Percentiles rank a stretch among this genome's conserved stretches.
phyloP scores from a whole-genome alignment of 257 asterid genomes.

The Voacanga thouarsii region DNA sequence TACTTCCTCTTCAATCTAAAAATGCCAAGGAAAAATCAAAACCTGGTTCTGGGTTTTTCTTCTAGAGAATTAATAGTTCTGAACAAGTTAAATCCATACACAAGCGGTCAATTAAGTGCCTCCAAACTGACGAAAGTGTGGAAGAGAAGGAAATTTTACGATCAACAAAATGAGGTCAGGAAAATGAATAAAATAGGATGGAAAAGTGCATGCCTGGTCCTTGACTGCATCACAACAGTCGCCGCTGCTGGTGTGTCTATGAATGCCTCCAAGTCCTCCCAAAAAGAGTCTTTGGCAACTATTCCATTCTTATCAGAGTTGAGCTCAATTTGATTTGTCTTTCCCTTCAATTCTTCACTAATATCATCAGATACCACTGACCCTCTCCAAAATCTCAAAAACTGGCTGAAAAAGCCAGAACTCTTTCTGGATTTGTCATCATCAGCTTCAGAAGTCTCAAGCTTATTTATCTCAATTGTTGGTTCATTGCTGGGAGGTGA shows the following conservation, averaged over 20 bases:
- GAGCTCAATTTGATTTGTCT: slow-evolving; percentile 20
- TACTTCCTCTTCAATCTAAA: background rate
- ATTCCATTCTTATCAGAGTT: slow-evolving; percentile 26
- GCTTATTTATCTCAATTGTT: slow-evolving; percentile 16
- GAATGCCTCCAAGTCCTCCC: slow-evolving; percentile 63
- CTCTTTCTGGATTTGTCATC: slow-evolving; percentile 24
- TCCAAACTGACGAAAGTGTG: background rate
- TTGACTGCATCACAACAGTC: slow-evolving; percentile 44
- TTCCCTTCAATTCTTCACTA: slow-evolving; percentile 26
- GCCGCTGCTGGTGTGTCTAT: slow-evolving; percentile 46
- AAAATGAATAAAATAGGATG: slow-evolving; percentile 9
- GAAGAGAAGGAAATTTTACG: background rate
- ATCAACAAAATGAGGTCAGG: background rate
- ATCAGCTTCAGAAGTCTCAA: slow-evolving; percentile 21
- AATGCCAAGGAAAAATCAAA: background rate
- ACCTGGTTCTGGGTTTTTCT: background rate
- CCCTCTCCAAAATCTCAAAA: slow-evolving; percentile 41
- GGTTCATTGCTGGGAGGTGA: slow-evolving; percentile 42
- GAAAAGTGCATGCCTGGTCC: slow-evolving; percentile 50
- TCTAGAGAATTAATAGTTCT: background rate
- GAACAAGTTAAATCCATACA: background rate
- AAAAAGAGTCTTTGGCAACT: slow-evolving; percentile 54
- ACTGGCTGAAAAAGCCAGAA: slow-evolving; percentile 26
- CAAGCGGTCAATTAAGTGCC: background rate
- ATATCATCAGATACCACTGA: slow-evolving; percentile 23